Conservation (phyloP, 768 basidiomycete species). For the Mrakia frigida region DNA sequence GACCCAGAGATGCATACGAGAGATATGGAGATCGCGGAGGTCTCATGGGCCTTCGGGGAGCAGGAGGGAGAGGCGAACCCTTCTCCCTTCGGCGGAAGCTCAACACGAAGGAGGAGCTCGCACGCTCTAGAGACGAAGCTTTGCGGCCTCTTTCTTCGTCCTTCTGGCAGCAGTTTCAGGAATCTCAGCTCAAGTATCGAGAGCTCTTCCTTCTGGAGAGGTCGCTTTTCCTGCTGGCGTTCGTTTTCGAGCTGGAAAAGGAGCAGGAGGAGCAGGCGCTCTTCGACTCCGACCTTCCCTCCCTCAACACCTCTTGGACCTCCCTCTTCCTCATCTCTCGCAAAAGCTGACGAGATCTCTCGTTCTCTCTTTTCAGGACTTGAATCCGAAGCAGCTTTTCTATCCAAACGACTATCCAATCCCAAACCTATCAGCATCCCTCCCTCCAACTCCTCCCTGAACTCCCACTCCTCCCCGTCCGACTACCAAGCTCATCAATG, state of each 20-base stretch:
- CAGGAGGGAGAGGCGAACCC: no score
- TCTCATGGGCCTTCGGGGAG: no score
- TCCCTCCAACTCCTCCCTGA: background rate
- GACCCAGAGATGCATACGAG: no score
- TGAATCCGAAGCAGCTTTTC: background rate
- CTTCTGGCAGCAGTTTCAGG: background rate
- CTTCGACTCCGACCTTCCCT: background rate
- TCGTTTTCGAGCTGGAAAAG: background rate
- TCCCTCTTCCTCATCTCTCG: background rate
- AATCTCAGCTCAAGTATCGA: background rate
- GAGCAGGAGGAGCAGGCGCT: background rate
- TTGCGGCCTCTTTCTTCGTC: background rate
- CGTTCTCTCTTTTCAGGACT: background rate
- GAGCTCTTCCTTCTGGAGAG: no score
- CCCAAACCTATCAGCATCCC: slow-evolving; percentile 5
- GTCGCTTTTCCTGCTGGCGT: no score
- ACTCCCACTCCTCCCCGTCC: background rate
- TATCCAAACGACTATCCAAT: background rate
- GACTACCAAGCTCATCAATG: background rate
- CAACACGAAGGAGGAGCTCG: background rate
- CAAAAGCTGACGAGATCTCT: background rate
- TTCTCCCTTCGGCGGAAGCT: no score
- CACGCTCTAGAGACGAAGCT: background rate
- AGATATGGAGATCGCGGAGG: no score
- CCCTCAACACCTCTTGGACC: background rate